Base-by-base conservation (phyloP, 177 flowering plant species). In the Vitis hybrid region DNA sequence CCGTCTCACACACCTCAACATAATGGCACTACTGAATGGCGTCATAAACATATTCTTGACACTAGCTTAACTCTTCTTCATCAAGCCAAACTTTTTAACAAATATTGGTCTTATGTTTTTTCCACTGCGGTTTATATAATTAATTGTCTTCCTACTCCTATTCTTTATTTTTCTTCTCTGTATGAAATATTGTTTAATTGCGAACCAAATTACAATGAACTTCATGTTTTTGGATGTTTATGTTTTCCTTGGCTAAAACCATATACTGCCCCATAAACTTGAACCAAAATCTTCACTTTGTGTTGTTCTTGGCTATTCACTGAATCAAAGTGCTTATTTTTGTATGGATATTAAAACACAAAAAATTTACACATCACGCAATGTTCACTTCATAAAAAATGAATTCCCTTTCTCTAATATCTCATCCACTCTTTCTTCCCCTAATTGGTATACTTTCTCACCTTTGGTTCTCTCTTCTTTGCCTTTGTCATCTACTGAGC, bases 31-130 rank as follows among this genome's bases (percentile, higher is more conserved):
- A 13, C 51, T 2, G 49, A 60, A 14, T 57, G 58, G 0, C 57
- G 71, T 14, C 71, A 69, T 51, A n/a, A 65, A 2, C 71, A 69
- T 18, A 27, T 50, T 51, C 64, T 69, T 61, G 58, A 69, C 24
- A 69, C 57, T 4, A 57, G 65, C 6, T n/a, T 59, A 3, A 24
- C 65, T 3, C 13, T 69, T 3, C 71, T 69, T 21, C 64, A 50
- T 30, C 57, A 60, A 0, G 64, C 71, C 3, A 7, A n/a, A 14
- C 4, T 61, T 1, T 58, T 59, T 4, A 0, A 12, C 9, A 2
- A 4, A 6, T 51, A n/a, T 49, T 59, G 65, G 72, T 3, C 58
- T 51, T 48, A 20, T 59, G 72, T 59, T 3, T 69, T 69, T 27
- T 17, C 9, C 0, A 24, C 58, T 10, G 65, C 65, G 0, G 58